These are phyloP conservation scores for Penicillium pulvis DNA, from an alignment of 495 filamentous ascomycete species.

Conservation along the genomic window DNA sequence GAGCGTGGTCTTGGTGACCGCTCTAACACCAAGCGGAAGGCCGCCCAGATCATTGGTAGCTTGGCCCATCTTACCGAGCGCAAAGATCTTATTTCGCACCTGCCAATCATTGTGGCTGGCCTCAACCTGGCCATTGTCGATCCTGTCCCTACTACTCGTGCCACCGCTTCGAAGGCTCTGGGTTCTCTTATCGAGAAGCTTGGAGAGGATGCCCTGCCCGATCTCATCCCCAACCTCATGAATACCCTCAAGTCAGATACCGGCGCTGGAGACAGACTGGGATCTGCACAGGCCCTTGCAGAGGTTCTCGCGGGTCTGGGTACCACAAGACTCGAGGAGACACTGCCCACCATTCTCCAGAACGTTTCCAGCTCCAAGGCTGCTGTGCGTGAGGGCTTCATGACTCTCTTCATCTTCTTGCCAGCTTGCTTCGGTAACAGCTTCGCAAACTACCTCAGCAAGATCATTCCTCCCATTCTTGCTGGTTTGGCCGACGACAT, in stretches of 20 bases:
- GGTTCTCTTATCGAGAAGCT: constrained; percentile 96
- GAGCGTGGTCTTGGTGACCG: constrained; percentile 89
- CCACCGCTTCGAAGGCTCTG: constrained; percentile 93
- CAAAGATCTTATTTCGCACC: constrained; percentile 87
- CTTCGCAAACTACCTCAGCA: constrained; percentile 92
- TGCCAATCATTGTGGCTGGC: constrained; percentile 90
- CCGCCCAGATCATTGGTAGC: constrained; percentile 95
- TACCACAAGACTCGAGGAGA: constrained; percentile 90
- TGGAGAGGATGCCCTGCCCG: constrained; percentile 93
- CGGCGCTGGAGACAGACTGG: constrained; percentile 90
- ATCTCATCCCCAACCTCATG: constrained; percentile 98
- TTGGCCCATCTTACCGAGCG: constrained; percentile 95
- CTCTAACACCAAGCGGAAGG: constrained; percentile 92
- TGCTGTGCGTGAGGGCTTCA: constrained; percentile 93
- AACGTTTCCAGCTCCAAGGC: constrained; percentile 92
- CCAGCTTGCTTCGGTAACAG: constrained; percentile 99
- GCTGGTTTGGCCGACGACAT: constrained; percentile 93
- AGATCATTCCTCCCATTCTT: constrained; percentile 94
- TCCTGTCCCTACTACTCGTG: constrained; percentile 94
- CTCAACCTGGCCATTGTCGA: constrained; percentile 88
- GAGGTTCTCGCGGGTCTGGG: constrained; percentile 96
- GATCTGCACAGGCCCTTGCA: constrained; percentile 94
- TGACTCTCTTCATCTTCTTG: constrained; percentile 99
- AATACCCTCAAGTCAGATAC: constrained; percentile 95
- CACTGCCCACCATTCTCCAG: constrained; percentile 92